A percentile compares a stretch with the other conserved stretches of the same genome.
Evolutionary conservation across 805 yeast genomes (phyloP).

Genomic region (Monosporozyma aerobia): DNA sequence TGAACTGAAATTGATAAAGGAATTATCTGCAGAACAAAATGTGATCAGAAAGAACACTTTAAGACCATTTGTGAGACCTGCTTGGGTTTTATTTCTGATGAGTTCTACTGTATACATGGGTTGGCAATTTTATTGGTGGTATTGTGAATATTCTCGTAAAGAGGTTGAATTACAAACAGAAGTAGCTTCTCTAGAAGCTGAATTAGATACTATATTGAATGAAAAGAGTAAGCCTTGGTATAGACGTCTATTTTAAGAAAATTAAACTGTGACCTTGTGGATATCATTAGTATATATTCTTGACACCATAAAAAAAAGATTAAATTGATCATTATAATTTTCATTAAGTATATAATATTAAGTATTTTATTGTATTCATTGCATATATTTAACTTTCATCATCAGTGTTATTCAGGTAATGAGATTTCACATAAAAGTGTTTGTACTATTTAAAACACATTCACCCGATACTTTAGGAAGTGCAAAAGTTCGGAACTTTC

Average conservation of each 20-base stretch:
- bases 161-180: slow-evolving; percentile 15
- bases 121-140: slow-evolving; percentile 26
- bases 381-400: neutral
- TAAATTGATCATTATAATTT: neutral
- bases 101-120: slow-evolving; percentile 24
- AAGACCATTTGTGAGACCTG: slow-evolving; percentile 21
- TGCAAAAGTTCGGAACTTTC: slow-evolving; percentile 19
- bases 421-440: slow-evolving; percentile 3
- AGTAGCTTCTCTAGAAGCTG: slow-evolving; percentile 15
- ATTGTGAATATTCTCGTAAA: slow-evolving; percentile 20
- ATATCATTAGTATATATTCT: neutral
- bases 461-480: slow-evolving; percentile 22
- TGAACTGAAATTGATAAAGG: slow-evolving; percentile 22
- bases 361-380: neutral
- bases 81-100: slow-evolving; percentile 25
- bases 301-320: neutral
- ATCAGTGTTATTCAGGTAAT: too few relatives aligned
- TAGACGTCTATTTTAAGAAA: neutral
- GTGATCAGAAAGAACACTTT: slow-evolving; percentile 9
- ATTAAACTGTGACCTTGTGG: neutral
- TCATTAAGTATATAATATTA: neutral
- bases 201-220: slow-evolving; percentile 6
- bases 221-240: slow-evolving; percentile 2
- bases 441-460: slow-evolving; percentile 24
- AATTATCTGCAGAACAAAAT: slow-evolving; percentile 15